Conservation (phyloP, 2,329 filamentous ascomycete genomes). For the Lasiodiplodia sp. region DNA sequence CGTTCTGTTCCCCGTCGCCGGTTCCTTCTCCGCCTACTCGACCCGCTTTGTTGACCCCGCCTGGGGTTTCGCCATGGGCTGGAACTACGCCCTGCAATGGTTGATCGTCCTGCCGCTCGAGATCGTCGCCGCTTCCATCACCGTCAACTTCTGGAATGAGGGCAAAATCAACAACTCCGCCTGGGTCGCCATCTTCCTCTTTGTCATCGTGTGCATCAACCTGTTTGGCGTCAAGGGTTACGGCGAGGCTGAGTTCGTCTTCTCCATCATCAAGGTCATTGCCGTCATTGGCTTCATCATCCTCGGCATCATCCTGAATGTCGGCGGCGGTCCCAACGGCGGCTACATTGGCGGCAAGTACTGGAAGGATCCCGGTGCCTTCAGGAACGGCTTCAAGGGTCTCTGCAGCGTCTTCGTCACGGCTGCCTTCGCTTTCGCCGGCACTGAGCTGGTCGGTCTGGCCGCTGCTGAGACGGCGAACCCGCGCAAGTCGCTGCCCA, state of each 20-base stretch:
- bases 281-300: conserved; percentile 91
- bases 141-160: conserved; percentile 80
- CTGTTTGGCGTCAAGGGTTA: conserved; percentile 88
- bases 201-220: conserved; percentile 82
- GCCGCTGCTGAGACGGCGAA: conserved; percentile 77
- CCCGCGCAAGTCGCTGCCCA: conserved; percentile 83
- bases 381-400: conserved; percentile 83
- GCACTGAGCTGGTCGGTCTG: conserved; percentile 79
- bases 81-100: conserved; percentile 94
- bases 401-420: conserved; percentile 79
- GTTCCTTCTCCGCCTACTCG: conserved; percentile 90
- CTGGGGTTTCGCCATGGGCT: conserved; percentile 97
- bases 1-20: conserved; percentile 89
- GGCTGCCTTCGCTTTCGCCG: conserved; percentile 77
- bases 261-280: conserved; percentile 84
- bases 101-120: conserved; percentile 82
- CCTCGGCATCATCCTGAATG: conserved; percentile 84
- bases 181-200: conserved; percentile 83
- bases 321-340: conserved; percentile 69
- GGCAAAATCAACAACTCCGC: conserved; percentile 48
- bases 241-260: conserved; percentile 90
- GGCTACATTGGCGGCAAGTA: conserved; percentile 79
- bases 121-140: conserved; percentile 85
- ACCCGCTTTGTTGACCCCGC: conserved; percentile 92
- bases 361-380: conserved; percentile 83